Conservation (phyloP, 2,329 filamentous ascomycete species). For the Talaromyces sp. region DNA sequence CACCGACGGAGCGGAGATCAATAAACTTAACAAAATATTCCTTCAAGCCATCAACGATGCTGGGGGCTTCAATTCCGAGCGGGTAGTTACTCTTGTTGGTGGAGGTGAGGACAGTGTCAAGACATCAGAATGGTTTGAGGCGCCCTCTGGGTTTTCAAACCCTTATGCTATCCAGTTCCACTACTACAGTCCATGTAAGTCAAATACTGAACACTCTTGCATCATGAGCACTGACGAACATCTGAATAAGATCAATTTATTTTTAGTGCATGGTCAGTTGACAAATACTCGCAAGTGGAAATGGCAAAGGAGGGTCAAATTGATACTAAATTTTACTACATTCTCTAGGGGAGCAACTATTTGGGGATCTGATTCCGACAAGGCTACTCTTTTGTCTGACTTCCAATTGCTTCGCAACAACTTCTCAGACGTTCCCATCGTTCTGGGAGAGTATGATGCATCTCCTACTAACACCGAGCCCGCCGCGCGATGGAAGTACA, state of each 20-base stretch:
- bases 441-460: slow-evolving; percentile 62
- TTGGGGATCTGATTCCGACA: slow-evolving; percentile 61
- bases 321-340: slow-evolving; percentile 31
- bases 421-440: slow-evolving; percentile 58
- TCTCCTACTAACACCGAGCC: slow-evolving; percentile 55
- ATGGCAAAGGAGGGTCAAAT: neutral
- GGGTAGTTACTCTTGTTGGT: slow-evolving; percentile 61
- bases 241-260: slow-evolving; percentile 30
- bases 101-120: slow-evolving; percentile 55
- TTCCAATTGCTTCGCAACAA: slow-evolving; percentile 56
- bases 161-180: slow-evolving; percentile 65
- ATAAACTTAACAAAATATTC: slow-evolving; percentile 61
- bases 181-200: slow-evolving; percentile 55
- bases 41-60: slow-evolving; percentile 56
- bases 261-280: slow-evolving; percentile 31
- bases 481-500: slow-evolving; percentile 61
- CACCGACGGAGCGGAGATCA: slow-evolving; percentile 54
- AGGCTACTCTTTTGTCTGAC: slow-evolving; percentile 53
- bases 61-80: slow-evolving; percentile 58
- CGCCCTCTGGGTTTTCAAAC: slow-evolving; percentile 53
- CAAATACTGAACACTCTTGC: neutral
- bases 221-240: slow-evolving; percentile 3
- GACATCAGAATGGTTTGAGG: slow-evolving; percentile 58
- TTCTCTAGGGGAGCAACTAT: slow-evolving; percentile 62
- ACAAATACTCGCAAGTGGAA: neutral